These are phyloP conservation scores for Prototheca wickerhamii DNA, from an alignment of 163 green algal genomes.

Conservation along the genomic window DNA sequence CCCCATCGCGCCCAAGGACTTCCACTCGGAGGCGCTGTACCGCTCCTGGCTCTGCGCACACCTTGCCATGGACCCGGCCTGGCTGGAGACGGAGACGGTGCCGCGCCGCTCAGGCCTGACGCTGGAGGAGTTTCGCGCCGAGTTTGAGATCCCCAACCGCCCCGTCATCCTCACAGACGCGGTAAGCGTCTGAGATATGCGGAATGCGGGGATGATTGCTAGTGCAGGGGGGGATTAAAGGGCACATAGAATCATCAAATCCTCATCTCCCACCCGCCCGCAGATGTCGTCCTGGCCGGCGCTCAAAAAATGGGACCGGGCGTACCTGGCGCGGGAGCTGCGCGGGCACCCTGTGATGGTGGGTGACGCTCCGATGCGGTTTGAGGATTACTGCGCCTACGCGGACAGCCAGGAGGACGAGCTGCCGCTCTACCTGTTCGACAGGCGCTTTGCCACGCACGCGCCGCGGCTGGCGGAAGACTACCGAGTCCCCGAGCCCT, in stretches of 20 bases:
- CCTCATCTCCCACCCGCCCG: not conserved
- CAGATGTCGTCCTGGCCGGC: slow-evolving; percentile 47
- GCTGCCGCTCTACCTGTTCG: slow-evolving; percentile 93
- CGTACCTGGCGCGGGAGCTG: slow-evolving; percentile 57
- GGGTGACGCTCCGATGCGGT: slow-evolving; percentile 67
- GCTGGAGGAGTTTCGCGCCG: slow-evolving; percentile 52
- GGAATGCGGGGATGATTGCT: not conserved
- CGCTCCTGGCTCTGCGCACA: slow-evolving; percentile 79
- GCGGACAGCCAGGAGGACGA: slow-evolving; percentile 61
- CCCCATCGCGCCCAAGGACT: not conserved
- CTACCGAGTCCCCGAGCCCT: slow-evolving; percentile 52
- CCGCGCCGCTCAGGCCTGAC: slow-evolving; percentile 49
- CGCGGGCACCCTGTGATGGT: slow-evolving; percentile 28
- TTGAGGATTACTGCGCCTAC: slow-evolving; percentile 76
- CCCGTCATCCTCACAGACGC: slow-evolving; percentile 75
- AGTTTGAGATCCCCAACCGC: slow-evolving; percentile 75
- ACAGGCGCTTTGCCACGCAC: slow-evolving; percentile 61
- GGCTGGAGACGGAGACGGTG: slow-evolving; percentile 79
- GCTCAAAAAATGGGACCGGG: slow-evolving; percentile 51
- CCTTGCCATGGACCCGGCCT: slow-evolving; percentile 50
- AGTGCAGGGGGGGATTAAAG: not conserved
- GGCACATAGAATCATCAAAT: not conserved
- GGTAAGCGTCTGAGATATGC: slow-evolving; percentile 7
- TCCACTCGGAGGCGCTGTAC: slow-evolving; percentile 89
- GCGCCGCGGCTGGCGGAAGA: slow-evolving; percentile 52